Evolutionary conservation across 164 flowering plant species (phyloP).

Genomic region (Sextonia rubra): DNA sequence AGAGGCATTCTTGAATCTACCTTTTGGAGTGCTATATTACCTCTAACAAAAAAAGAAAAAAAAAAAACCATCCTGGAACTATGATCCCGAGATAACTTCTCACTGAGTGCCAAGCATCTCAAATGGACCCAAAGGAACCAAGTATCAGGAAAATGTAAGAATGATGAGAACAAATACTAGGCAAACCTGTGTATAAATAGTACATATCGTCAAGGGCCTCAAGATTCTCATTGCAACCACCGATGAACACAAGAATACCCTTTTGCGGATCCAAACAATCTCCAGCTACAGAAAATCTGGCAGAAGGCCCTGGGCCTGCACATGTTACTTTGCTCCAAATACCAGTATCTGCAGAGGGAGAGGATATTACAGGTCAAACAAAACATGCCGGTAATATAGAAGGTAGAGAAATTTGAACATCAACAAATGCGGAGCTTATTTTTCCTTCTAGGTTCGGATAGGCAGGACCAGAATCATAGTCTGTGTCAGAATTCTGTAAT

Average conservation of each 20-base stretch:
- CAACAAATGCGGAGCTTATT: too few relatives aligned
- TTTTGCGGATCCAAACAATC: constrained; percentile 67
- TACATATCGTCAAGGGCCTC: constrained; percentile 96
- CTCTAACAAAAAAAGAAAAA: too few relatives aligned
- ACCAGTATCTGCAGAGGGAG: constrained; percentile 52
- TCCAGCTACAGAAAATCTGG: constrained; percentile 92
- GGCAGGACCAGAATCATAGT: too few relatives aligned
- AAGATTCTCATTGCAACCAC: constrained; percentile 85
- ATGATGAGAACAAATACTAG: constrained; percentile 5
- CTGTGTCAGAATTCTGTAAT: too few relatives aligned
- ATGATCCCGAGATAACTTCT: background rate
- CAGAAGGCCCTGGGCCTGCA: constrained; percentile 74
- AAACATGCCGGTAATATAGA: background rate
- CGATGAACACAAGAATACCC: constrained; percentile 65
- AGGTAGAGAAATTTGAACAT: too few relatives aligned
- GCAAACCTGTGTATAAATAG: constrained; percentile 78
- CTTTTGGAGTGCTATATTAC: background rate
- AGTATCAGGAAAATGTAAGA: background rate
- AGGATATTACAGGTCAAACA: background rate
- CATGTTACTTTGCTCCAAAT: constrained; percentile 65
- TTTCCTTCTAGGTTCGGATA: too few relatives aligned
- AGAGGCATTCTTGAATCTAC: background rate
- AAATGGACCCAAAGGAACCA: background rate
- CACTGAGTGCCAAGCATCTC: background rate
- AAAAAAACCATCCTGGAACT: background rate